Conservation (phyloP, 306 rosid species). For the Comarum palustre region DNA sequence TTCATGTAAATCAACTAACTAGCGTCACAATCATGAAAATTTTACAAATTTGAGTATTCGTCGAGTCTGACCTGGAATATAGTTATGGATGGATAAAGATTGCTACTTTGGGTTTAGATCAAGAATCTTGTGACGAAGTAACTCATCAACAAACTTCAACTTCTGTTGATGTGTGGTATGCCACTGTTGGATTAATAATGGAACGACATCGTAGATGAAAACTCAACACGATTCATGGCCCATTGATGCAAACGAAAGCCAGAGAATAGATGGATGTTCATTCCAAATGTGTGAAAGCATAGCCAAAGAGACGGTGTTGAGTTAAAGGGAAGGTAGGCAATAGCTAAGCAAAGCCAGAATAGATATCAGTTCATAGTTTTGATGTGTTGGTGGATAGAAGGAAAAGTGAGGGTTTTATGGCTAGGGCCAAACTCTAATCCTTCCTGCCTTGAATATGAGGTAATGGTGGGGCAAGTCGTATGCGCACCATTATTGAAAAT, state of each 20-base stretch:
- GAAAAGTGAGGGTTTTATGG: slow-evolving; percentile 2
- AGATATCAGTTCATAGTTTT: neutral
- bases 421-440: neutral
- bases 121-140: neutral
- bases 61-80: neutral
- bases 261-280: neutral
- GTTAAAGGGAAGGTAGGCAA: slow-evolving; percentile 1
- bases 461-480: neutral
- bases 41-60: no score
- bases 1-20: no score
- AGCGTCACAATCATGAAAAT: neutral
- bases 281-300: neutral
- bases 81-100: neutral
- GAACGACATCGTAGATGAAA: neutral
- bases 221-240: neutral
- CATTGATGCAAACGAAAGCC: neutral
- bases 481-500: neutral
- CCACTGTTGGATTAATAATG: neutral
- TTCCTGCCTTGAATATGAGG: neutral
- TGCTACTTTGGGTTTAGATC: neutral
- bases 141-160: neutral
- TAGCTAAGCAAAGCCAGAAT: neutral
- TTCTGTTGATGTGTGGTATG: neutral
- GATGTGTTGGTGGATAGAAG: slow-evolving; percentile 8
- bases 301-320: neutral